Base-by-base conservation (phyloP, 1,284 basidiomycete genomes). In the Blastosporella zonata region DNA sequence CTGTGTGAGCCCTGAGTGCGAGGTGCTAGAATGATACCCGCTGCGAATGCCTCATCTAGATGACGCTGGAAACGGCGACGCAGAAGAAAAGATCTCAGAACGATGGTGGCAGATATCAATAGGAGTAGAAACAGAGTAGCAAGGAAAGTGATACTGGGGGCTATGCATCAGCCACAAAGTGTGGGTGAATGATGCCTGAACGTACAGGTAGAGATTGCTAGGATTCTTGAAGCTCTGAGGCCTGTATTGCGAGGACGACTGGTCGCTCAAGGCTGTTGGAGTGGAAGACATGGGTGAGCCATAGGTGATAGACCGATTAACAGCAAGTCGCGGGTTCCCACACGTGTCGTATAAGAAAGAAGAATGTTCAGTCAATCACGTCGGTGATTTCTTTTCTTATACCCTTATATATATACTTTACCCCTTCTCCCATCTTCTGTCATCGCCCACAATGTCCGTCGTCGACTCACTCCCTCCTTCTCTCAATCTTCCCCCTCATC, bases 401-500 rank as follows among this genome's bases (percentile, higher is more conserved):
- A 45, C 13, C 20, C 34, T 25, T 36, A 37, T 45, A 45, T 37
- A 41, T 45, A 25, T 25, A 38, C 39, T 35, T 29, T 41, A 27
- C 23, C 43, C n/a, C 39, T 36, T 38, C 34, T 17, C 21, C 23
- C 12, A 15, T 22, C n/a, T 38, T 49, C 25, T 34, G 47, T 46
- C 47, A 22, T 53, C 36, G 46, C 49, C 60, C 59, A 58, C 51
- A 57, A 68, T 62, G 60, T 56, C 61, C 59, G 62, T 66, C 57
- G 54, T 63, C 27, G 50, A 62, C 33, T 20, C 60, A 12, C 63
- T 84, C 18, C 80, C 81, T 3, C 58, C 67, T 28, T 86, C 81
- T 27, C 79, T 88, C 60, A 70, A 82, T 57, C 77, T 90, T 3
- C 76, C 87, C 0, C 75, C 88, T 1, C 88, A 88, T 62, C 73